Base-by-base conservation (phyloP, 2,329 filamentous ascomycete genomes). In the Curvularia lunata region DNA sequence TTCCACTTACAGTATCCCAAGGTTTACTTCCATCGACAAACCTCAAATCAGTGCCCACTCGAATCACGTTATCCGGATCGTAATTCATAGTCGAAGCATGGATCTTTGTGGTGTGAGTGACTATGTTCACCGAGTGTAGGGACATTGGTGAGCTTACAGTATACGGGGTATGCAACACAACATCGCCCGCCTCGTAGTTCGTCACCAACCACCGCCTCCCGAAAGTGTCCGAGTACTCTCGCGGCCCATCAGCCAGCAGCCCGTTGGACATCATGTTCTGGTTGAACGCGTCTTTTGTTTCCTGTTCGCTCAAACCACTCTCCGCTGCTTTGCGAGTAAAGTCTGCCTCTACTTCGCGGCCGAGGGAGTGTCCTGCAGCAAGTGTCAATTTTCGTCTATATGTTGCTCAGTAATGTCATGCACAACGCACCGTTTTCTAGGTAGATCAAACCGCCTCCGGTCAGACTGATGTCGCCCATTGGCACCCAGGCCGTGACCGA, bases 401-500 rank as follows among this genome's bases (percentile, higher is more conserved):
- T 2, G 38, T 23, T 37, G 16, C n/a, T 37, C 5, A 7, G 10
- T 2, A 28, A 16, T 19, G n/a, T 4, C 25, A 12, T 23, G 4
- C 48, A 8, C 27, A 16, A 30, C 64, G 52, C 62, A 70, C 79
- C 78, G 43, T 82, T 75, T 61, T 87, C 85, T 1, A 87, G 74
- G 58, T 87, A 88, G 0, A 87, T 85, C 52, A 88, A 67, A 0
- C 85, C 85, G 5, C 85, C 85, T 0, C 85, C 85, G 45, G 82
- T 79, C 5, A 86, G 52, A 19, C 78, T 76, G 4, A 86, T 68
- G 65, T 85, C 82, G 0, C 83, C 83, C 61, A 86, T 83, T 0
- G 84, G 82, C 0, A 86, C 80, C 84, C 84, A 87, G 0, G 83
- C 84, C 3, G 84, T 86, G 0, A 86, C 73, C 28, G 78, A 80